These are phyloP conservation scores for Areca catechu DNA, from an alignment of 176 grass and related monocot species.

Conservation along the genomic window DNA sequence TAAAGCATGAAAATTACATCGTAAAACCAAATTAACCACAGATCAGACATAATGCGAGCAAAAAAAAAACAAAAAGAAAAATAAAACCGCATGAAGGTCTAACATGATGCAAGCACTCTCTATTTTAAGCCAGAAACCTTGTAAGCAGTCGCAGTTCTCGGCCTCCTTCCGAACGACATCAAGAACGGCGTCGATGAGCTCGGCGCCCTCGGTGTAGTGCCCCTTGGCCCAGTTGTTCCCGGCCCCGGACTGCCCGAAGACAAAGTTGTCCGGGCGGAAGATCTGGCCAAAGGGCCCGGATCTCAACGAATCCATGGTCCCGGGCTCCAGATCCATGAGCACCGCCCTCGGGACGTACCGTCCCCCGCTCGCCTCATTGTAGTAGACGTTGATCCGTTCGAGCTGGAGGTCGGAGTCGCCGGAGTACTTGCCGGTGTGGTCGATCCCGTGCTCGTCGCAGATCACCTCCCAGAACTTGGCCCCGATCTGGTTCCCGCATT, in stretches of 20 bases:
- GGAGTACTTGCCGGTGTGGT: constrained; percentile 61
- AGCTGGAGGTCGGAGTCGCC: constrained; percentile 45
- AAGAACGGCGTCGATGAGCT: constrained; percentile 8
- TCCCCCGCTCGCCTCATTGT: constrained; percentile 11
- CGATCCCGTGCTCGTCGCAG: constrained; percentile 95
- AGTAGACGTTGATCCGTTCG: constrained; percentile 12
- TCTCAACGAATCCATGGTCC: constrained; percentile 16
- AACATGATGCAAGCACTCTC: too few species aligned
- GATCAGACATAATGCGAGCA: too few species aligned
- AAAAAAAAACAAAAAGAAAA: too few species aligned
- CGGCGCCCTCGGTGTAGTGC: constrained; percentile 13
- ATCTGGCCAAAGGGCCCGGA: constrained; percentile 8
- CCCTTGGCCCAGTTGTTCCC: constrained; percentile 21
- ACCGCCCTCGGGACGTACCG: constrained; percentile 8
- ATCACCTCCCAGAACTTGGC: constrained; percentile 99
- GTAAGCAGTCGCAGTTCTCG: constrained; percentile 17
- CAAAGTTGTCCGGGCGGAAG: constrained; percentile 13
- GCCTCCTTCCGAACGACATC: constrained; percentile 17
- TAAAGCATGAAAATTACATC: too few species aligned
- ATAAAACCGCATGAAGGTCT: too few species aligned
- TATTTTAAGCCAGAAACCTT: constrained; percentile 1
- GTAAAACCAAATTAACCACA: too few species aligned
- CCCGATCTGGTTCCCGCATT: constrained; percentile 99
- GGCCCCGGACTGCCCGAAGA: constrained; percentile 13
- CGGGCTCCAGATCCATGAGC: constrained; percentile 17